phyloP scores from a whole-genome alignment of 2,329 filamentous ascomycete genomes.

The Pseudofabraea citricarpa region DNA sequence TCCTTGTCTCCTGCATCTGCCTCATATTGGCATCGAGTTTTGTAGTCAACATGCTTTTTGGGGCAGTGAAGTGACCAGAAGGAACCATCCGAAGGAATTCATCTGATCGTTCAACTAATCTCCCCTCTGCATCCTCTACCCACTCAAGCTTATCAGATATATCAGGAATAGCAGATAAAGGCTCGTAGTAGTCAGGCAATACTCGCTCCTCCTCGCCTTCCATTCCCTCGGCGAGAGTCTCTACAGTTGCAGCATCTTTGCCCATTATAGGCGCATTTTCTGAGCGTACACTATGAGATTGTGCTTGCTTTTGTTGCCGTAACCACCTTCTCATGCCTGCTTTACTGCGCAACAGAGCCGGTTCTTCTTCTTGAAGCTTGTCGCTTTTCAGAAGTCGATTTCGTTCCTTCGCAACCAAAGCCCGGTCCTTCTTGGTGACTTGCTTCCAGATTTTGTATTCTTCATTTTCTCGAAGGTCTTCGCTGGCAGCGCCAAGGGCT shows the following conservation, averaged over 20 bases:
- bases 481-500: conserved; percentile 59
- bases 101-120: conserved; percentile 82
- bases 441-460: conserved; percentile 99
- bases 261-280: conserved; percentile 39
- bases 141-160: conserved; percentile 74
- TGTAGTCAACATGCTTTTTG: conserved; percentile 66
- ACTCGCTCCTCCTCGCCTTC: conserved; percentile 75
- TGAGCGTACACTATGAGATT: conserved; percentile 37
- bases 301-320: conserved; percentile 69
- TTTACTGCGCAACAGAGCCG: conserved; percentile 78
- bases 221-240: conserved; percentile 92
- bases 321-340: conserved; percentile 86
- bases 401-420: conserved; percentile 78
- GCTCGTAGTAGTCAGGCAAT: conserved; percentile 92
- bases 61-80: conserved; percentile 68
- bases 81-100: conserved; percentile 78
- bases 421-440: conserved; percentile 93
- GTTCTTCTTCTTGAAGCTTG: conserved; percentile 80
- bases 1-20: conserved; percentile 95
- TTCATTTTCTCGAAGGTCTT: conserved; percentile 83
- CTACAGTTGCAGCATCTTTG: conserved; percentile 48
- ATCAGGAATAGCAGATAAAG: conserved; percentile 80
- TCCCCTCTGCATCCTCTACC: conserved; percentile 84
- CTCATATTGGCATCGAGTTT: conserved; percentile 88
- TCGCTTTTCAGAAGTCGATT: conserved; percentile 81